Evolutionary conservation across 495 filamentous ascomycete genomes (phyloP).

Genomic region (Geopyxis carbonaria): DNA sequence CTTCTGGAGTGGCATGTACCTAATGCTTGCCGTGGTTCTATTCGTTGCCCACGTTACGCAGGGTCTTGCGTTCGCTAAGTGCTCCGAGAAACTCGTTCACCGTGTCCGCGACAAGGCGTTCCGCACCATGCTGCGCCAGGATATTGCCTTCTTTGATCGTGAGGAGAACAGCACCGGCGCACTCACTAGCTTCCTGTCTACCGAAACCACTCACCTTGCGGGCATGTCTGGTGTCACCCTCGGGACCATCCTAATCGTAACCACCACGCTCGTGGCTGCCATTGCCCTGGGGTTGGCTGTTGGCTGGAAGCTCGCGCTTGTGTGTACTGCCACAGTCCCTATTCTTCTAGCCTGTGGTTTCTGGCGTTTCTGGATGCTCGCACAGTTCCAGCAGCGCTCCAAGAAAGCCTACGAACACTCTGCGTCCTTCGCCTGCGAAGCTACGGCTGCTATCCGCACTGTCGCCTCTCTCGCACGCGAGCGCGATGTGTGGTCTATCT

Average conservation of each 20-base stretch:
- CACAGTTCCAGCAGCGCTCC: slow-evolving; percentile 50
- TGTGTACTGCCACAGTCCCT: slow-evolving; percentile 62
- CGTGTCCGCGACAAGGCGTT: slow-evolving; percentile 67
- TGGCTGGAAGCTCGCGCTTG: slow-evolving; percentile 83
- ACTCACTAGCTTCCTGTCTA: slow-evolving; percentile 68
- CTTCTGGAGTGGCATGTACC: slow-evolving; percentile 89
- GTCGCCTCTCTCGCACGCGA: slow-evolving; percentile 82
- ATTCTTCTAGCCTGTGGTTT: slow-evolving; percentile 65
- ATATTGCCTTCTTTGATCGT: slow-evolving; percentile 73
- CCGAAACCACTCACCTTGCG: slow-evolving; percentile 68
- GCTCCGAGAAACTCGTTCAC: slow-evolving; percentile 67
- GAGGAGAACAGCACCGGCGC: slow-evolving; percentile 75
- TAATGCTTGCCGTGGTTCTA: slow-evolving; percentile 72
- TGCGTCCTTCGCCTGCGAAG: slow-evolving; percentile 77
- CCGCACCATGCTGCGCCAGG: slow-evolving; percentile 76
- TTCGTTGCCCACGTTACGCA: slow-evolving; percentile 52
- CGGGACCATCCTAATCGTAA: slow-evolving; percentile 59
- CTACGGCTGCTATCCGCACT: slow-evolving; percentile 77
- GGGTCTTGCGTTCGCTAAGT: slow-evolving; percentile 63
- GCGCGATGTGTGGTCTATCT: slow-evolving; percentile 54
- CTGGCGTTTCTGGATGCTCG: slow-evolving; percentile 70
- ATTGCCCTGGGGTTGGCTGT: slow-evolving; percentile 49
- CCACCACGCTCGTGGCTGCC: slow-evolving; percentile 54
- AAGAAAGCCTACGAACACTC: slow-evolving; percentile 56
- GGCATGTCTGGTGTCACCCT: slow-evolving; percentile 68